Percentiles rank a stretch among this genome's conserved stretches.
Evolutionary conservation across 805 yeast species (phyloP).

Genomic region (Wickerhamiella slavikovae): DNA sequence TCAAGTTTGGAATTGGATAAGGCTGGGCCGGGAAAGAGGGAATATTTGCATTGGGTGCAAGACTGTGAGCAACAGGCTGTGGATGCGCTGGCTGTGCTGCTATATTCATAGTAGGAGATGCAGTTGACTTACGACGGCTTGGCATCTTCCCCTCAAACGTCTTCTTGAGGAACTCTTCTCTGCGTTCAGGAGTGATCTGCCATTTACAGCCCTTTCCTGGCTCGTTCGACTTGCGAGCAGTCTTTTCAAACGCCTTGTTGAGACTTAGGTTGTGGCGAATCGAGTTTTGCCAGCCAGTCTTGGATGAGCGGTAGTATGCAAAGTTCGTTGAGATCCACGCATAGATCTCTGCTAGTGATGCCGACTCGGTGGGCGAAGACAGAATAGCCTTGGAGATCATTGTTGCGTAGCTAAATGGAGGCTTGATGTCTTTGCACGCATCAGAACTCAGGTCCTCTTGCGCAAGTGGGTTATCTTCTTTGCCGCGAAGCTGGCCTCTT

Average conservation of each 20-base stretch:
- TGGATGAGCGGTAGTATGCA: conserved; percentile 78
- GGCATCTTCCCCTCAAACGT: conserved; percentile 26
- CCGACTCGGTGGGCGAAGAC: conserved; percentile 68
- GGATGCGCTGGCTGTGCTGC: too few relatives aligned
- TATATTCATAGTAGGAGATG: too few relatives aligned
- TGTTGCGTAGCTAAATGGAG: conserved; percentile 92
- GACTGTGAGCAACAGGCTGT: too few relatives aligned
- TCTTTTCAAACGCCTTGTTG: conserved; percentile 94
- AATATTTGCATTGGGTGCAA: background rate
- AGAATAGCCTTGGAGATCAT: conserved; percentile 96
- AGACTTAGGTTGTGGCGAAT: conserved; percentile 86
- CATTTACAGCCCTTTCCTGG: conserved; percentile 99
- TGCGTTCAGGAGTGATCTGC: conserved; percentile 77
- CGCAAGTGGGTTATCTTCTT: conserved; percentile 12
- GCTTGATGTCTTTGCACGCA: conserved; percentile 82
- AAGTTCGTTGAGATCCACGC: conserved; percentile 75
- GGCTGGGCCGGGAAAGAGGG: background rate
- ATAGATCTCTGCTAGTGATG: conserved; percentile 81
- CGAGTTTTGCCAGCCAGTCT: conserved; percentile 97
- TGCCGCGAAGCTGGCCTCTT: conserved; percentile 21
- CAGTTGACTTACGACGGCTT: conserved; percentile 6
- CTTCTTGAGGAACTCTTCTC: conserved; percentile 65
- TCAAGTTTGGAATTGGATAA: background rate
- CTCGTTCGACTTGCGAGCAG: conserved; percentile 84
- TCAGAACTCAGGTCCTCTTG: conserved; percentile 47